Conservation (phyloP, 345 rosid genomes). For the Cochlearia excelsa region DNA sequence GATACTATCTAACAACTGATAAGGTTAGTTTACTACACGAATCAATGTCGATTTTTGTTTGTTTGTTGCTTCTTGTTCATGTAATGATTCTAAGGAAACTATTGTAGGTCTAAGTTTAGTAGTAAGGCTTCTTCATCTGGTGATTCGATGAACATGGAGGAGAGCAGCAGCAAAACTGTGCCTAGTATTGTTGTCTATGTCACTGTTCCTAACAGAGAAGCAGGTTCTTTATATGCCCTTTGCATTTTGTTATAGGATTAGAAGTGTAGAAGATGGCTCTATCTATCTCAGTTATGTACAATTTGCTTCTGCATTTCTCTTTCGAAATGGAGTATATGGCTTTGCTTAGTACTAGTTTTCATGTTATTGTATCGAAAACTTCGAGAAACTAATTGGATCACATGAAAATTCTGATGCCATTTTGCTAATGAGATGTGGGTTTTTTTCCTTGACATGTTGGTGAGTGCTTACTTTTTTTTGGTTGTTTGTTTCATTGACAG, state of each 20-base stretch:
- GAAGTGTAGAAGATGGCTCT: too few species aligned
- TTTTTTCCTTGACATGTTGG: neutral
- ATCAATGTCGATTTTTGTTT: too few species aligned
- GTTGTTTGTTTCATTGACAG: slow-evolving; percentile 36
- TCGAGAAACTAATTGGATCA: neutral
- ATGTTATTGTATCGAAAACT: neutral
- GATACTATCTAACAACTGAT: neutral
- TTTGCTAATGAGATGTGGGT: neutral
- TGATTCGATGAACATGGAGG: slow-evolving; percentile 51
- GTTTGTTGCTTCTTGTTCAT: too few species aligned
- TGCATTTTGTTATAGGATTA: too few species aligned
- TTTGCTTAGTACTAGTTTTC: neutral
- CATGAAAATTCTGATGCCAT: neutral
- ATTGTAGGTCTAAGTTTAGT: slow-evolving; percentile 55
- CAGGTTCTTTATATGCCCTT: slow-evolving; percentile 42
- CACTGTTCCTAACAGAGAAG: slow-evolving; percentile 84
- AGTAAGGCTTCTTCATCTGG: slow-evolving; percentile 31
- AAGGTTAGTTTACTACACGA: too few species aligned
- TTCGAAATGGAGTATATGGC: neutral
- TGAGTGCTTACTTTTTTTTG: neutral
- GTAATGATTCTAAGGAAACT: too few species aligned
- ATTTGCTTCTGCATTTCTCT: neutral
- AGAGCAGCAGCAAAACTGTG: slow-evolving; percentile 51
- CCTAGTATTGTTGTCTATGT: slow-evolving; percentile 84
- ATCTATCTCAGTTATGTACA: too few species aligned